These are phyloP conservation scores for Aspergillus phoenicis DNA, from an alignment of 2,329 filamentous ascomycete genomes.

Conservation along the genomic window DNA sequence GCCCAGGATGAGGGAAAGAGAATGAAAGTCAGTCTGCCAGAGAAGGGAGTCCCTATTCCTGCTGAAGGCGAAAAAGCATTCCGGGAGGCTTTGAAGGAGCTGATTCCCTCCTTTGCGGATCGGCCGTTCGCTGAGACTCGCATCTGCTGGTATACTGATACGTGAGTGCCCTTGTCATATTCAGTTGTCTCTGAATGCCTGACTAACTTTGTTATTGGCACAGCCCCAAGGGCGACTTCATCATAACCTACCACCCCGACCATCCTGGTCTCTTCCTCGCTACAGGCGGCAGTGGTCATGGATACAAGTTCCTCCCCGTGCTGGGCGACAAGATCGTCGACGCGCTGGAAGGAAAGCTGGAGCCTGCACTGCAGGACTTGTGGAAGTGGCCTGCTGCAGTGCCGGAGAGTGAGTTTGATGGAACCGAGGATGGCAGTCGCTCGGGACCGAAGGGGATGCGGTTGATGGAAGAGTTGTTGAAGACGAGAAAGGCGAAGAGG, in stretches of 20 bases:
- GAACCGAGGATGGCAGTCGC: slow-evolving; percentile 42
- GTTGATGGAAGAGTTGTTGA: slow-evolving; percentile 44
- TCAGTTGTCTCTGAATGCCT: no score
- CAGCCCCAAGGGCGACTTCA: slow-evolving; percentile 66
- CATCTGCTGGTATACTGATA: slow-evolving; percentile 78
- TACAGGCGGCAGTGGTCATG: slow-evolving; percentile 57
- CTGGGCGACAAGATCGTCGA: slow-evolving; percentile 56
- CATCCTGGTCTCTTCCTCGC: slow-evolving; percentile 55
- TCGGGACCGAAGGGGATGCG: slow-evolving; percentile 39
- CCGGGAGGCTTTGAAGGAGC: slow-evolving; percentile 61
- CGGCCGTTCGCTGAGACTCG: slow-evolving; percentile 65
- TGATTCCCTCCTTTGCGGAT: slow-evolving; percentile 62
- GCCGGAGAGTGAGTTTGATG: slow-evolving; percentile 29
- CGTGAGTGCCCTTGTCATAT: slow-evolving; percentile 39
- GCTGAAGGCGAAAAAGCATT: slow-evolving; percentile 64
- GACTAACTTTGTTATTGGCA: no score
- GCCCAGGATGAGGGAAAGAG: slow-evolving; percentile 15
- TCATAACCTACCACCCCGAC: slow-evolving; percentile 69
- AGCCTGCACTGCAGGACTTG: slow-evolving; percentile 42
- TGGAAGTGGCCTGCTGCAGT: slow-evolving; percentile 46
- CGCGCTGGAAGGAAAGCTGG: slow-evolving; percentile 48
- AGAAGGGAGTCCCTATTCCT: slow-evolving; percentile 42
- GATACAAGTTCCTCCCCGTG: slow-evolving; percentile 57
- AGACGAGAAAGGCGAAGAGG: slow-evolving; percentile 28
- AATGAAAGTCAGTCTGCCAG: slow-evolving; percentile 45